Evolutionary conservation across 2,329 filamentous ascomycete species (phyloP).

Genomic region (Paramyrothecium roridum): DNA sequence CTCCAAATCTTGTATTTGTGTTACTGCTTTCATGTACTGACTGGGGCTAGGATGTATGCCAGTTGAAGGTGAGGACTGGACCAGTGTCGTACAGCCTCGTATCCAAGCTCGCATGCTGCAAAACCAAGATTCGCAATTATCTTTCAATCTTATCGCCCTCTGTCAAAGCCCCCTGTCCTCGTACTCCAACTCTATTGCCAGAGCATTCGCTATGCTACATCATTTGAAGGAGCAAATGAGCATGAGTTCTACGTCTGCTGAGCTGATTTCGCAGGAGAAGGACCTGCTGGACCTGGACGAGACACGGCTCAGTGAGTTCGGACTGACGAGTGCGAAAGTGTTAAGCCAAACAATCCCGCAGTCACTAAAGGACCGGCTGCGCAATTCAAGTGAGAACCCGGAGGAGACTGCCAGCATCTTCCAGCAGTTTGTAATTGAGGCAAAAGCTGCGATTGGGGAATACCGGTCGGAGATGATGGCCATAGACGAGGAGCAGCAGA

Average conservation of each 20-base stretch:
- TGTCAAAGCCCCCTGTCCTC: slow-evolving; percentile 60
- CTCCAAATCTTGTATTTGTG: background rate
- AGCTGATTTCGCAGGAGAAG: slow-evolving; percentile 15
- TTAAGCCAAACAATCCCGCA: slow-evolving; percentile 13
- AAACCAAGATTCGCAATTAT: slow-evolving; percentile 61
- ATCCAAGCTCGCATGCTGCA: slow-evolving; percentile 67
- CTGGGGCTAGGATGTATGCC: slow-evolving; percentile 13
- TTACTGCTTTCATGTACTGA: background rate
- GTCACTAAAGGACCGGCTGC: slow-evolving; percentile 9
- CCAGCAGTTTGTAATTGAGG: slow-evolving; percentile 34
- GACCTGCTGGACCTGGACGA: slow-evolving; percentile 16
- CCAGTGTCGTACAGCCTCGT: slow-evolving; percentile 58
- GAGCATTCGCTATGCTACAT: slow-evolving; percentile 35
- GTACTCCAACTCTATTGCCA: slow-evolving; percentile 44
- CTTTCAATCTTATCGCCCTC: slow-evolving; percentile 77
- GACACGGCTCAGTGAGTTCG: slow-evolving; percentile 24
- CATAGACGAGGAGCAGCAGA: slow-evolving; percentile 46
- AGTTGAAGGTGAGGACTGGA: slow-evolving; percentile 53
- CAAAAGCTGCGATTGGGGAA: slow-evolving; percentile 36
- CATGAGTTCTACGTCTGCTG: slow-evolving; percentile 12
- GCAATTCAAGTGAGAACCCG: slow-evolving; percentile 4
- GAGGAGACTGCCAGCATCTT: slow-evolving; percentile 31
- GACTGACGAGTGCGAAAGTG: slow-evolving; percentile 21
- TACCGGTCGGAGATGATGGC: slow-evolving; percentile 46
- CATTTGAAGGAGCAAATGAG: slow-evolving; percentile 30